Base-by-base conservation (phyloP, 2,329 filamentous ascomycete species). In the Penicillium brevicompactum region DNA sequence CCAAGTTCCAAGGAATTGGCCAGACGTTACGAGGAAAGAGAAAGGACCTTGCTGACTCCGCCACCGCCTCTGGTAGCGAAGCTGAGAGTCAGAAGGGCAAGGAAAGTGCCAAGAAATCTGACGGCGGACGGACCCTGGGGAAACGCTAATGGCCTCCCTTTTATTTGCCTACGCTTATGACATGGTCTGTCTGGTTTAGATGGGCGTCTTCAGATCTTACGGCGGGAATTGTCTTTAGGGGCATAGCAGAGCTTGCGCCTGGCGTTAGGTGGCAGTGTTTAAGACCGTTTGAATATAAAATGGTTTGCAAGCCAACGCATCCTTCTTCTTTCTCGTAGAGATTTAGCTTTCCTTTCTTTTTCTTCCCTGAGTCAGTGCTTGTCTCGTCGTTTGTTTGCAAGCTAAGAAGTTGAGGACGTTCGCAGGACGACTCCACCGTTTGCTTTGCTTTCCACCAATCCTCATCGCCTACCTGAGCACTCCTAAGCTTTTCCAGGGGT, bases 1-100 rank as follows among this genome's bases (percentile, higher is more conserved):
- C 88, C n/a, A 86, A 86, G 63, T 96, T 96, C 74, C 85, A 87
- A 4, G 93, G 93, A 0, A 85, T 90, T 61, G 93, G 93, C 0
- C 90, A 97, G 73, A 94, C 89, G 5, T 76, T 97, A 37, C 81
- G 85, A 14, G 83, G 81, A 1, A 95, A 92, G 82, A 88, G 88
- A 73, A 92, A 91, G 77, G 73, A 71, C 13, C 57, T 64, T 30
- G 69, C 66, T 42, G 71, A 67, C 18, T 68, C 72, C 14, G 64
- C 75, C 37, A 71, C 74, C 24, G 71, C 72, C 1, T 73, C 67
- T 4, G 69, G 69, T n/a, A 74, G 69, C 54, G 70, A 74, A 43
- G 61, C 60, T 32, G 70, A 70, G 31, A 57, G 51, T 42, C 58
- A 65, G 48, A 64, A 62, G 51, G 55, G 59, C 56, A 63, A 62